These are phyloP conservation scores for Bertia moriformis DNA, from an alignment of 2,329 filamentous ascomycete species.

Conservation along the genomic window DNA sequence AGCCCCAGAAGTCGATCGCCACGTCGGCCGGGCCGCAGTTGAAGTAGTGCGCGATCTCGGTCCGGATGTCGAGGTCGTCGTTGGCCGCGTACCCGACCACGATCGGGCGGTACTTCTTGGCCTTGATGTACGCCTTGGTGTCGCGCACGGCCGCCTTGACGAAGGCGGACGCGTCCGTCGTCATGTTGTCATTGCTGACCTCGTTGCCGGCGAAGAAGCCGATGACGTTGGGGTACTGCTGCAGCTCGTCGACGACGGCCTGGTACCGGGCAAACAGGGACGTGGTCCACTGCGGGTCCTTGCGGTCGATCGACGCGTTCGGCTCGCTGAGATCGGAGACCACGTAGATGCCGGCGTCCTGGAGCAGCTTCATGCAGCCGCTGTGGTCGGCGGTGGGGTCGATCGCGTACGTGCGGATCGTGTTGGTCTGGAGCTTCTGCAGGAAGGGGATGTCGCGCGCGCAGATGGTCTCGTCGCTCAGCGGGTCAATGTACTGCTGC, in stretches of 20 bases:
- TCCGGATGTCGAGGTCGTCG: slow-evolving; percentile 73
- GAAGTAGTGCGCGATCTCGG: slow-evolving; percentile 78
- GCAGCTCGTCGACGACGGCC: slow-evolving; percentile 65
- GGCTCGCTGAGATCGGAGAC: slow-evolving; percentile 83
- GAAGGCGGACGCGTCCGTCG: slow-evolving; percentile 79
- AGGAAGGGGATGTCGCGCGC: slow-evolving; percentile 76
- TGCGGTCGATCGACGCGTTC: slow-evolving; percentile 68
- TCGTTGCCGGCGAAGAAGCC: slow-evolving; percentile 99
- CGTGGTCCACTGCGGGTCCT: slow-evolving; percentile 64
- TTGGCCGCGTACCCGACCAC: slow-evolving; percentile 94
- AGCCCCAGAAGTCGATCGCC: slow-evolving; percentile 93
- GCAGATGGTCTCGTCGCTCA: slow-evolving; percentile 59
- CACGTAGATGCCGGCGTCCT: slow-evolving; percentile 83
- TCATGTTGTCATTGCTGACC: slow-evolving; percentile 77
- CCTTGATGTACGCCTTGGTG: slow-evolving; percentile 83
- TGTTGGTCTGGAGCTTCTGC: slow-evolving; percentile 68
- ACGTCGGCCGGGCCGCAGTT: slow-evolving; percentile 61
- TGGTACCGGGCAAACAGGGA: slow-evolving; percentile 71
- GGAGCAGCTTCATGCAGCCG: slow-evolving; percentile 70
- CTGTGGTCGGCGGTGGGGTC: slow-evolving; percentile 67
- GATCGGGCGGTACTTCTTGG: slow-evolving; percentile 60
- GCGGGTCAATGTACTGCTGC: slow-evolving; percentile 63
- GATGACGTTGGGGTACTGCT: slow-evolving; percentile 76
- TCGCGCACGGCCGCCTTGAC: slow-evolving; percentile 97
- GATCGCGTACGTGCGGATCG: slow-evolving; percentile 88